phyloP scores from a whole-genome alignment of 345 rosid genomes.

The Turnera subulata region DNA sequence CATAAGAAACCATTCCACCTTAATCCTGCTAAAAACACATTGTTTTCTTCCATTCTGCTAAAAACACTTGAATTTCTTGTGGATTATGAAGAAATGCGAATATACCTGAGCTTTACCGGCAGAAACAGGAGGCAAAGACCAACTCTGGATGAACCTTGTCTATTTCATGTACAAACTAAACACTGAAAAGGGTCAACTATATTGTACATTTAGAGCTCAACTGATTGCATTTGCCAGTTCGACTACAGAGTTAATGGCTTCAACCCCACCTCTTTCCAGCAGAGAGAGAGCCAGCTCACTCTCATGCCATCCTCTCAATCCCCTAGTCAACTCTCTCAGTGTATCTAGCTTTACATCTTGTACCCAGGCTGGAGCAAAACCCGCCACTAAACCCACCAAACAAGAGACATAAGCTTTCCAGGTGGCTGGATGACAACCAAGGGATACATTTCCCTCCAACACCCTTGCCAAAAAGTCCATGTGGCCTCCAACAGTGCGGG shows the following conservation, averaged over 20 bases:
- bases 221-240: conserved; percentile 29
- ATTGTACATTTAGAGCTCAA: conserved; percentile 12
- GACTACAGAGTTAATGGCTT: conserved; percentile 32
- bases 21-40: too few species aligned
- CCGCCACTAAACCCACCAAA: conserved; percentile 40
- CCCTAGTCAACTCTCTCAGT: conserved; percentile 40
- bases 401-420: conserved; percentile 64
- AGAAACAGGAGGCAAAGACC: background rate
- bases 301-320: conserved; percentile 52
- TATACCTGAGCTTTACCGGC: background rate
- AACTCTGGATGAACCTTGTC: background rate
- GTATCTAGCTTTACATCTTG: conserved; percentile 44
- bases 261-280: conserved; percentile 54
- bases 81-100: too few species aligned
- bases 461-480: conserved; percentile 48
- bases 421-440: conserved; percentile 49
- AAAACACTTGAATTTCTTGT: too few species aligned
- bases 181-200: too few species aligned
- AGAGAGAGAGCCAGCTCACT: conserved; percentile 54
- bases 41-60: too few species aligned
- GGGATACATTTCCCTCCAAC: conserved; percentile 42
- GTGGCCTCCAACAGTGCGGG: conserved; percentile 31
- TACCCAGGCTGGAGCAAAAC: conserved; percentile 50
- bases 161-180: background rate
- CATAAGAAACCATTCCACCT: too few species aligned